Evolutionary conservation across 768 basidiomycete genomes (phyloP), one percentile per base, ranked within the genome.

Genomic region (Boletellus ananas): DNA sequence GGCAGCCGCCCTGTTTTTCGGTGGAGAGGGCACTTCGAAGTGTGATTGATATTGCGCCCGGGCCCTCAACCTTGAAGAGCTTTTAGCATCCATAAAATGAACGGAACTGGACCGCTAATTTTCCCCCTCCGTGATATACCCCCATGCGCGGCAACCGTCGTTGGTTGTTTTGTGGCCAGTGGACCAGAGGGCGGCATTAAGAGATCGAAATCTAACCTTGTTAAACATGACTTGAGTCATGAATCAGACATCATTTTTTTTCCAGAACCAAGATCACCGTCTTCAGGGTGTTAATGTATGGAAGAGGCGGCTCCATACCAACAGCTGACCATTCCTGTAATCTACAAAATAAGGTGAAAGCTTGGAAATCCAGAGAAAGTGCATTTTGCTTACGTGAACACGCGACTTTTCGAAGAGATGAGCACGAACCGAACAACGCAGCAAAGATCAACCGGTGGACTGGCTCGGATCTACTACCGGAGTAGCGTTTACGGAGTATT

Each of bases 201-300:
- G 13, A 34, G 23, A 41, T 27, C 25, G n/a, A 34, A 29, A 41
- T 27, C 25, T n/a, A 34, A 40, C 21, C 31, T 47, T 52, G 14
- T 49, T 45, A 42, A n/a, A 25, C 34, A 47, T 36, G 46, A 31
- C 25, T 31, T 25, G 36, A 55, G 20, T 38, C 37, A 45, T 16
- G 45, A 45, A 56, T 56, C 37, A 52, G 29, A 27, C 27, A 25
- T 44, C 20, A 44, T 43, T 46, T 49, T 37, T n/a, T n/a, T n/a
- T n/a, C n/a, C n/a, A n/a, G n/a, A n/a, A n/a, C n/a, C n/a, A n/a
- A n/a, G n/a, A n/a, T 14, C 16, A 39, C 27, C 25, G n/a, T 37
- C 51, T 45, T 47, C 45, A 47, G 34, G 34, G 29, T 41, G 25
- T 8, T 51, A 34, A 45, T 52, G n/a, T 23, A 27, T 37, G 12